A percentile compares a stretch with the other conserved stretches of the same genome.
These are phyloP conservation scores for Ogataea ganodermae DNA, from an alignment of 805 yeast genomes.

Conservation along the genomic window DNA sequence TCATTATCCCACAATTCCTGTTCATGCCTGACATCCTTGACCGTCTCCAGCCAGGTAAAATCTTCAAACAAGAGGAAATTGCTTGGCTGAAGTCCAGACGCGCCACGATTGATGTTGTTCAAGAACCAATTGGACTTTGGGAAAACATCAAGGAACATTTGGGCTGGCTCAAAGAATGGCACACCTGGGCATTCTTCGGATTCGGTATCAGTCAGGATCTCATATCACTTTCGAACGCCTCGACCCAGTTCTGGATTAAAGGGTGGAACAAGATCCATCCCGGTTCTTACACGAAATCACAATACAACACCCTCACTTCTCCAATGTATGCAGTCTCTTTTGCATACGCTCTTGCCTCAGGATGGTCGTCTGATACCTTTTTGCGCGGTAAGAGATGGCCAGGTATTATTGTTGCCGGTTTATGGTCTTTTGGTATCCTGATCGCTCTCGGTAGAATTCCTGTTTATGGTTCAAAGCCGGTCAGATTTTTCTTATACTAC, in stretches of 20 bases:
- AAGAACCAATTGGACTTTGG: slow-evolving; percentile 15
- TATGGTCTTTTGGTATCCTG: slow-evolving; percentile 18
- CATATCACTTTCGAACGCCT: slow-evolving; percentile 19
- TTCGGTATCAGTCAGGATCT: slow-evolving; percentile 22
- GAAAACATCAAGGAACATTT: slow-evolving; percentile 12
- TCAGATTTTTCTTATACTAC: slow-evolving; percentile 24
- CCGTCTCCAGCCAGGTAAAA: slow-evolving; percentile 32
- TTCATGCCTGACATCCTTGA: slow-evolving; percentile 34
- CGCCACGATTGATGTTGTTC: slow-evolving; percentile 12
- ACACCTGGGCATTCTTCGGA: slow-evolving; percentile 23
- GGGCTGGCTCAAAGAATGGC: slow-evolving; percentile 22
- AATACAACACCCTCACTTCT: slow-evolving; percentile 20
- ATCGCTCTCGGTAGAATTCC: slow-evolving; percentile 20
- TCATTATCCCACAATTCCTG: slow-evolving; percentile 20
- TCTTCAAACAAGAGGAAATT: slow-evolving; percentile 19
- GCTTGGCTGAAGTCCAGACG: slow-evolving; percentile 16
- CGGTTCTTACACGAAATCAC: slow-evolving; percentile 20
- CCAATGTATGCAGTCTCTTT: slow-evolving; percentile 24
- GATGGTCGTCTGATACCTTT: slow-evolving; percentile 26
- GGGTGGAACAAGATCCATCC: slow-evolving; percentile 24
- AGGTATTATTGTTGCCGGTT: slow-evolving; percentile 18
- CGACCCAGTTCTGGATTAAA: slow-evolving; percentile 24
- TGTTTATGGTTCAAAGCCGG: slow-evolving; percentile 21
- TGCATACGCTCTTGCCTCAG: slow-evolving; percentile 15
- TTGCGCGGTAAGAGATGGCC: slow-evolving; percentile 25